Evolutionary conservation across 1,284 basidiomycete genomes (phyloP), one percentile per base, ranked within the genome.

Genomic region (Leccinum fuscescens): DNA sequence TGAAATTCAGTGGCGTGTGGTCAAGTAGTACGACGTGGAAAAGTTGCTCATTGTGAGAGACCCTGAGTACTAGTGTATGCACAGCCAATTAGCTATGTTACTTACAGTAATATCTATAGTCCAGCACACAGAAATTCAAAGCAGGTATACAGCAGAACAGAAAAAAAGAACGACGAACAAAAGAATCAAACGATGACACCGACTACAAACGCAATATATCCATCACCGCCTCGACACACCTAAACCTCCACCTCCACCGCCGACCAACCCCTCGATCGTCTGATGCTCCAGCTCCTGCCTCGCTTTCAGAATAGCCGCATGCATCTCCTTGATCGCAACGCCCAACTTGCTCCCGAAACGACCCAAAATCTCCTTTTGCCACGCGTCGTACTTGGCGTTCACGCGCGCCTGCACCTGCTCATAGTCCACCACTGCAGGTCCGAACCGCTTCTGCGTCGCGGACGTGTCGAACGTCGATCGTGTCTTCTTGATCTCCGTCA

Each of bases 321-420:
- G 93, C 81, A 95, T 93, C 75, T 98, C 96, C 79, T 95, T 95
- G 94, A 99, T 98, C 57, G 88, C 89, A 61, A 89, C 88, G 6
- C 93, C 93, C 59, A 98, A 83, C 80, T 97, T 97, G 64, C 86
- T 83, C 6, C 96, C 97, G 71, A 98, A 98, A 51, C 93, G 83
- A 65, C 87, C 89, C 62, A 98, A 81, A 63, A 99, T 93, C 69
- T 98, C 97, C 64, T 90, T 82, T 80, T 99, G 96, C 96, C 96
- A 98, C 7, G 93, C 82, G 73, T 99, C 97, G 75, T 98, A 98
- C 80, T 98, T 98, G 62, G 96, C 93, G 73, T 98, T 98, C 69
- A 99, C 96, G 67, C 96, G 88, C 56, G 92, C 87, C 77, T 99
- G 97, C 20, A 98, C 96, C 73, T 97, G 96, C 74, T 98, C 96